Evolutionary conservation across 139 green algal species (phyloP).

Genomic region (Tetraselmis chui): DNA sequence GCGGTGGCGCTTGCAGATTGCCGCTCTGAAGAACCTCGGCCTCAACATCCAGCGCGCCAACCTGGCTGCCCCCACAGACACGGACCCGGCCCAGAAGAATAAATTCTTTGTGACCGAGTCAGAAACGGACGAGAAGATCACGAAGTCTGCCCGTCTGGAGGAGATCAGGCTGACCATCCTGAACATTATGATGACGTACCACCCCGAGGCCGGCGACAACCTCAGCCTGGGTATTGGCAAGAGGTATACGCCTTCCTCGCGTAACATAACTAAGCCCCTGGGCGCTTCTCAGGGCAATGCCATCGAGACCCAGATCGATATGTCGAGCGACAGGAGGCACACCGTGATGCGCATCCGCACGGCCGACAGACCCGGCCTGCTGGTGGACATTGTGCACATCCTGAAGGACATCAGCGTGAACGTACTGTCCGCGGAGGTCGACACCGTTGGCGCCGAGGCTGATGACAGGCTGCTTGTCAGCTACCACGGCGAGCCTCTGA

Average conservation of each 20-base stretch:
- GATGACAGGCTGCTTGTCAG: slow-evolving; percentile 85
- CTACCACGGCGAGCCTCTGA: slow-evolving; percentile 86
- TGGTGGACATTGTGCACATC: slow-evolving; percentile 61
- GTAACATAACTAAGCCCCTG: slow-evolving; percentile 44
- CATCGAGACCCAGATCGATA: slow-evolving; percentile 16
- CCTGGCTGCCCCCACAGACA: slow-evolving; percentile 24
- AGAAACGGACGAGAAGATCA: slow-evolving; percentile 76
- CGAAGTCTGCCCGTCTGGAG: slow-evolving; percentile 72
- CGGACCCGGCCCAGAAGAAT: slow-evolving; percentile 26
- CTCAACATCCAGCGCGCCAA: slow-evolving; percentile 86
- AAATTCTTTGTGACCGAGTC: slow-evolving; percentile 85
- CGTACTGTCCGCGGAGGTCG: slow-evolving; percentile 87
- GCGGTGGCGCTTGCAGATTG: too few relatives aligned
- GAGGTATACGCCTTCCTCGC: neutral
- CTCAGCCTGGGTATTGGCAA: slow-evolving; percentile 27
- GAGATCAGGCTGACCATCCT: slow-evolving; percentile 89
- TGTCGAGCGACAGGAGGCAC: slow-evolving; percentile 8
- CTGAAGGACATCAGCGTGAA: slow-evolving; percentile 94
- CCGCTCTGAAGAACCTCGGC: slow-evolving; percentile 75
- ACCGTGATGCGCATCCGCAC: slow-evolving; percentile 53
- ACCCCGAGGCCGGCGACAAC: slow-evolving; percentile 61
- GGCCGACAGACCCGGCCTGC: slow-evolving; percentile 57
- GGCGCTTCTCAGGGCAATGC: slow-evolving; percentile 36
- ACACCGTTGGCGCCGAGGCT: slow-evolving; percentile 60
- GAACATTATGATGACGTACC: slow-evolving; percentile 69